Base-by-base conservation (phyloP, 208 protist genomes). In the Leishmania guyanensis region DNA sequence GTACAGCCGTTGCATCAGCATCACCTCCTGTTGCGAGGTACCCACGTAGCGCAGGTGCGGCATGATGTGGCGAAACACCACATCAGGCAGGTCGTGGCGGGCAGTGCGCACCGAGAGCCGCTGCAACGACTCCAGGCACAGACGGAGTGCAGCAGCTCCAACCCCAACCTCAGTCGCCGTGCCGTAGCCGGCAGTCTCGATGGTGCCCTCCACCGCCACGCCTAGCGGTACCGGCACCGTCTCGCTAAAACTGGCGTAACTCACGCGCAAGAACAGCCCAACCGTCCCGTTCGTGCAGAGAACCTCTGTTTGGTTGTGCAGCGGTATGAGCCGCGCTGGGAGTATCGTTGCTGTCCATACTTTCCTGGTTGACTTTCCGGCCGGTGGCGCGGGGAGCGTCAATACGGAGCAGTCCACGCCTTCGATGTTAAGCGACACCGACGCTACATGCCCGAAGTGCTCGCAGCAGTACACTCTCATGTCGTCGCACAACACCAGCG, bases 1-100 rank as follows among this genome's bases (percentile, higher is more conserved):
- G 83, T 93, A 95, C 46, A 94, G 76, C 9, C 85, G 88, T 76
- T 94, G 92, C 33, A 92, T 69, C 16, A 97, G 77, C 80, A 90
- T 89, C 65, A 92, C 85, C 76, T 96, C 93, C 78, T 87, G 81
- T 70, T 93, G 89, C 16, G 87, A 80, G 1, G 89, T 83, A 20
- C 89, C 89, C 0, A 90, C 80, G 33, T 84, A 87, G 0, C 81
- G 86, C 29, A 97, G 81, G 17, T 56, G 51, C 0, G 92, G 94
- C 5, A 95, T 29, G 12, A 97, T 75, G 4, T 84, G 50, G n/a
- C 85, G 86, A 64, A 94, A 90, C 12, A 92, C 74, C 12, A 89
- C 64, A 22, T 89, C 82, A 0, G 86, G 50, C 54, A 89, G 78
- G 26, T 87, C 82, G 62, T 77, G 76, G 9, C 65, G 66, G 17